Conservation (phyloP, 768 basidiomycete genomes). For the Gymnopilus dilepis region DNA sequence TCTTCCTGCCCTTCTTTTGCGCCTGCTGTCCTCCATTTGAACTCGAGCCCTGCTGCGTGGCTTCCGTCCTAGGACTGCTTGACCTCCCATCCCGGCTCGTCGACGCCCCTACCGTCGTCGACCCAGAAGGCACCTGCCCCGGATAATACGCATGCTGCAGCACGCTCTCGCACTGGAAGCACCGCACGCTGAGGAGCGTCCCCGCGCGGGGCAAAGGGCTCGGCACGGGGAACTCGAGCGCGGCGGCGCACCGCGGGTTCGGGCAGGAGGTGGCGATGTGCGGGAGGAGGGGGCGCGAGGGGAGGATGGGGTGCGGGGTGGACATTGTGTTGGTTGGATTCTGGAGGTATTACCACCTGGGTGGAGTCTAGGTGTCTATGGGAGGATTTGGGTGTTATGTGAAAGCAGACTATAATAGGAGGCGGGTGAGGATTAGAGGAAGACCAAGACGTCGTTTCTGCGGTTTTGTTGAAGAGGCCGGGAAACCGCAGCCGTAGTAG, state of each 20-base stretch:
- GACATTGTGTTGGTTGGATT: background rate
- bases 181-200: slow-evolving; percentile 68
- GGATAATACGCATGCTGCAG: slow-evolving; percentile 73
- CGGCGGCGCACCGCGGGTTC: slow-evolving; percentile 50
- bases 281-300: slow-evolving; percentile 68
- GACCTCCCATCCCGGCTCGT: slow-evolving; percentile 2
- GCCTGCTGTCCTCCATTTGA: slow-evolving; percentile 23
- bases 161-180: slow-evolving; percentile 67
- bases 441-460: too few relatives aligned
- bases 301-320: slow-evolving; percentile 37
- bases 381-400: background rate
- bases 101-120: slow-evolving; percentile 24
- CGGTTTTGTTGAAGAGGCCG: too few relatives aligned
- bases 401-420: too few relatives aligned
- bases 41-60: background rate
- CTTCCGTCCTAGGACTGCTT: slow-evolving; percentile 7
- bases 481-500: background rate
- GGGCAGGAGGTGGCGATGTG: slow-evolving; percentile 70
- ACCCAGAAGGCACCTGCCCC: slow-evolving; percentile 52
- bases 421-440: too few relatives aligned
- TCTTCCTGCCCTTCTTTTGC: slow-evolving; percentile 68
- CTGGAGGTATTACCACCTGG: too few relatives aligned
- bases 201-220: slow-evolving; percentile 51
- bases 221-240: slow-evolving; percentile 75
- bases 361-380: too few relatives aligned